Percentiles rank a stretch among this genome's conserved stretches.
These are phyloP conservation scores for Penicillium oxalicum DNA, from an alignment of 2,329 filamentous ascomycete species.

Conservation along the genomic window DNA sequence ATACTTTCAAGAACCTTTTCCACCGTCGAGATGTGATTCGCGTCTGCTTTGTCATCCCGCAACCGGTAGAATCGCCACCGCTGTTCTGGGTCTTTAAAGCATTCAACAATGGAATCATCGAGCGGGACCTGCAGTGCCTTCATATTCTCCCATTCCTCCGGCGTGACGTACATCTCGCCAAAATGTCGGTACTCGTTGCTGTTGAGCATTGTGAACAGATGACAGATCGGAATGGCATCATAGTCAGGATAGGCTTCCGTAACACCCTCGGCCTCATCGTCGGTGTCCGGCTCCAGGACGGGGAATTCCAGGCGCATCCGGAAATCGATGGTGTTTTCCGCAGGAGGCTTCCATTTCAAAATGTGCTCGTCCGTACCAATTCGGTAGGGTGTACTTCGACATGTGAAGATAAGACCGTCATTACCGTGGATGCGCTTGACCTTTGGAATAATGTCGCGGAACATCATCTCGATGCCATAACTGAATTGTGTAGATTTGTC, in stretches of 20 bases:
- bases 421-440: slow-evolving; percentile 75
- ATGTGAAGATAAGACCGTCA: slow-evolving; percentile 97
- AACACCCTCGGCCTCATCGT: slow-evolving; percentile 61
- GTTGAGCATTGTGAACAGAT: slow-evolving; percentile 65
- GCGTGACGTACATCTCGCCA: slow-evolving; percentile 61
- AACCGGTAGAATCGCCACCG: slow-evolving; percentile 86
- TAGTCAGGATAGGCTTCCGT: slow-evolving; percentile 67
- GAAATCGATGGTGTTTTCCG: slow-evolving; percentile 95
- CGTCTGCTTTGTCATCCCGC: slow-evolving; percentile 85
- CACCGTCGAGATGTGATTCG: slow-evolving; percentile 81
- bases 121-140: slow-evolving; percentile 69
- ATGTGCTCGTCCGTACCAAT: slow-evolving; percentile 90
- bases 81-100: slow-evolving; percentile 67
- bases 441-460: slow-evolving; percentile 73
- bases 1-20: slow-evolving; percentile 86
- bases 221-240: slow-evolving; percentile 67
- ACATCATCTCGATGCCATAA: slow-evolving; percentile 90
- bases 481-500: slow-evolving; percentile 85
- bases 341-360: slow-evolving; percentile 93
- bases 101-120: slow-evolving; percentile 86
- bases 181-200: slow-evolving; percentile 61
- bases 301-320: slow-evolving; percentile 73
- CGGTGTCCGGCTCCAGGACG: slow-evolving; percentile 58
- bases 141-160: slow-evolving; percentile 75
- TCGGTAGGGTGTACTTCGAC: slow-evolving; percentile 76